Percentiles rank a stretch among this genome's conserved stretches.
These are phyloP conservation scores for Candida sanyaensis DNA, from an alignment of 1,139 yeast species.

Conservation along the genomic window DNA sequence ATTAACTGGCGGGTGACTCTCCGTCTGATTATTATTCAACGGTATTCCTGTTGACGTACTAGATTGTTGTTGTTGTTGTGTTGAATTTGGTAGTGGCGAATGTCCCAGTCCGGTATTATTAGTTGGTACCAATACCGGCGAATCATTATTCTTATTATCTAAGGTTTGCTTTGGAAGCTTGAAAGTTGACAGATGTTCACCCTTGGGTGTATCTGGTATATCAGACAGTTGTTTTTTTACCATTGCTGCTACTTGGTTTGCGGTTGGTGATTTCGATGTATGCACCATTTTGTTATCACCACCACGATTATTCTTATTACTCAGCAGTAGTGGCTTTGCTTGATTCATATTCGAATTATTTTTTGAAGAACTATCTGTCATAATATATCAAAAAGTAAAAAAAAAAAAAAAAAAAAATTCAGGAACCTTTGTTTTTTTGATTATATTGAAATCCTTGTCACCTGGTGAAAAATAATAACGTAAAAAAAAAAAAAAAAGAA, in stretches of 20 bases:
- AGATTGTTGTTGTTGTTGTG: neutral
- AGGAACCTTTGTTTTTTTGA: no score
- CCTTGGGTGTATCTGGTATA: neutral
- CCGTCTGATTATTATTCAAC: neutral
- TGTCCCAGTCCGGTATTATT: neutral
- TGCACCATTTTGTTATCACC: neutral
- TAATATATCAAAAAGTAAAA: neutral
- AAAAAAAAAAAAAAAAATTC: no score
- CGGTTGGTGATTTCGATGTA: neutral
- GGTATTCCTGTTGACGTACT: neutral
- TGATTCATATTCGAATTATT: neutral
- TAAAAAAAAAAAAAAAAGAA: neutral
- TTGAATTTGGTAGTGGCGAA: neutral
- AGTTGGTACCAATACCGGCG: neutral
- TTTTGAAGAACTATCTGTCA: conserved; percentile 1
- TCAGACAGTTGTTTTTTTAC: neutral
- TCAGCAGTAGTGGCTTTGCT: neutral
- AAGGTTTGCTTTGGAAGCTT: neutral
- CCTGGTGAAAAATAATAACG: neutral
- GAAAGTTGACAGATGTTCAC: neutral
- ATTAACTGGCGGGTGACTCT: neutral
- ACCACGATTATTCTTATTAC: neutral
- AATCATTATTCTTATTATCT: neutral
- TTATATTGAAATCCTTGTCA: neutral
- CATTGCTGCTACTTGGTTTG: neutral